These are phyloP conservation scores for Salix caprea DNA, from an alignment of 345 rosid species.

Conservation along the genomic window DNA sequence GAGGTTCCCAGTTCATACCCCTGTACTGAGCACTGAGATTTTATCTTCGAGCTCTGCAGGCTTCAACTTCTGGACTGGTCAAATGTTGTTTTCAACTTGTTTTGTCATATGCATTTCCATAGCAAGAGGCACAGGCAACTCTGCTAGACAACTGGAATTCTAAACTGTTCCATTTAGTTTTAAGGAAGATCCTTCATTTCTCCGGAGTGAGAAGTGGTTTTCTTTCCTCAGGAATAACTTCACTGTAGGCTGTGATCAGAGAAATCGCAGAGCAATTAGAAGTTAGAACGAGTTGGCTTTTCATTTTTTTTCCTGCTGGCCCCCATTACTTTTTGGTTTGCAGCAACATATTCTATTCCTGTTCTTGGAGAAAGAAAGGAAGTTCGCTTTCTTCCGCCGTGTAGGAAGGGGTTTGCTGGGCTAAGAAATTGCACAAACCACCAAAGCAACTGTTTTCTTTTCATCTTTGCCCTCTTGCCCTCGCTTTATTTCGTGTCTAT, in stretches of 20 bases:
- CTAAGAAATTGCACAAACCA: background rate
- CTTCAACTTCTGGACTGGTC: background rate
- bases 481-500: background rate
- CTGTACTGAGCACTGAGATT: background rate
- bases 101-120: background rate
- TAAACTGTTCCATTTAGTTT: background rate
- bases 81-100: background rate
- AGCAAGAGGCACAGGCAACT: background rate
- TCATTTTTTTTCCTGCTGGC: background rate
- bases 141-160: background rate
- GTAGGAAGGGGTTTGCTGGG: background rate
- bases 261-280: background rate
- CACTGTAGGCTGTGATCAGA: background rate
- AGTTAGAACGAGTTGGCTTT: background rate
- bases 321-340: background rate
- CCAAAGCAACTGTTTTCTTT: background rate
- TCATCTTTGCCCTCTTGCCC: background rate
- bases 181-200: background rate
- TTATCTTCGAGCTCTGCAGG: background rate
- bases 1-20: background rate
- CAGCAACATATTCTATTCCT: background rate
- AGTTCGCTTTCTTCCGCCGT: background rate
- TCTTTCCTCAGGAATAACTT: background rate
- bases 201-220: background rate
- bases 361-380: background rate